Conservation (phyloP, 345 rosid species). For the Linum usitatissimum region DNA sequence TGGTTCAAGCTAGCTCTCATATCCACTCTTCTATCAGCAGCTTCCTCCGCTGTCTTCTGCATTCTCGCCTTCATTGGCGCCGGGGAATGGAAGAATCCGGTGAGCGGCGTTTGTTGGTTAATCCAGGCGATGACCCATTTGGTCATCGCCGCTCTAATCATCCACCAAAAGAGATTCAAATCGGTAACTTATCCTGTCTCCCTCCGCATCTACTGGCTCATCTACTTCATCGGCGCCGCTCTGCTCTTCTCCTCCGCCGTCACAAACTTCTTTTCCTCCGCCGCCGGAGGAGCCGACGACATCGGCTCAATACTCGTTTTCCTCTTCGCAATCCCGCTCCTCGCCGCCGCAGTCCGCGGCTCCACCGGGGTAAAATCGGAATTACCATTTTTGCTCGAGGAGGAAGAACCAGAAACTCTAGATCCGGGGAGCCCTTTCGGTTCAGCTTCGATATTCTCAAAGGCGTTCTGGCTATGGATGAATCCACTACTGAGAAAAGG, state of each 20-base stretch:
- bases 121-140: slow-evolving; percentile 63
- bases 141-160: slow-evolving; percentile 43
- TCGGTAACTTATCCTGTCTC: slow-evolving; percentile 48
- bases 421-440: slow-evolving; percentile 52
- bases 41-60: slow-evolving; percentile 36
- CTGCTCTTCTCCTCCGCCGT: slow-evolving; percentile 52
- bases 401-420: neutral
- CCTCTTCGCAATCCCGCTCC: slow-evolving; percentile 43
- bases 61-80: slow-evolving; percentile 35
- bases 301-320: slow-evolving; percentile 37
- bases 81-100: slow-evolving; percentile 22
- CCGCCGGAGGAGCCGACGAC: slow-evolving; percentile 41
- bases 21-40: slow-evolving; percentile 33
- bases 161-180: slow-evolving; percentile 62
- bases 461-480: slow-evolving; percentile 85
- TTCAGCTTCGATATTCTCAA: slow-evolving; percentile 58
- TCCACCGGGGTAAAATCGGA: slow-evolving; percentile 45
- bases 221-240: slow-evolving; percentile 28
- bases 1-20: slow-evolving; percentile 50
- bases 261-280: slow-evolving; percentile 27
- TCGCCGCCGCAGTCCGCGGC: slow-evolving; percentile 50
- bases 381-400: slow-evolving; percentile 20
- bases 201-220: slow-evolving; percentile 57
- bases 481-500: slow-evolving; percentile 72
- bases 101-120: slow-evolving; percentile 52